These are phyloP conservation scores for Hemileia vastatrix DNA, from an alignment of 1,284 basidiomycete genomes.

Conservation along the genomic window DNA sequence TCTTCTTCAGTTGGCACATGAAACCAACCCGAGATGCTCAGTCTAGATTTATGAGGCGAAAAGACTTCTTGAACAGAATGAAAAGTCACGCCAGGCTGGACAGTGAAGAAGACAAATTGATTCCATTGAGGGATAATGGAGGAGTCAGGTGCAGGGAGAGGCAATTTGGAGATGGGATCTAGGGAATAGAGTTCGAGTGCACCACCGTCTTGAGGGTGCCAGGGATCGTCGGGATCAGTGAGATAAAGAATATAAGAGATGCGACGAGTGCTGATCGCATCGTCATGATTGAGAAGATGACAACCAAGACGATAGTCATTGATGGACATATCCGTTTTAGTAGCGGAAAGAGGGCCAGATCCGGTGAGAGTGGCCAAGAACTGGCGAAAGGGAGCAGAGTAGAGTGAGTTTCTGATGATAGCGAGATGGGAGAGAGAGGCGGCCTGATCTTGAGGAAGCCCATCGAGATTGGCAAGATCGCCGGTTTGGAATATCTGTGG, in stretches of 20 bases:
- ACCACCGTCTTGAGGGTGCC: conserved; percentile 58
- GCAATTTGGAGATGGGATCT: conserved; percentile 34
- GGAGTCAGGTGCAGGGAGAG: conserved; percentile 52
- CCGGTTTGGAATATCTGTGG: conserved; percentile 58
- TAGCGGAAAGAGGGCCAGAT: conserved; percentile 79
- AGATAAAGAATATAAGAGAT: conserved; percentile 97
- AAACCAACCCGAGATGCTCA: conserved; percentile 87
- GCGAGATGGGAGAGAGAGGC: conserved; percentile 68
- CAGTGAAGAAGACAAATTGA: conserved; percentile 89
- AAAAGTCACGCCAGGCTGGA: conserved; percentile 70
- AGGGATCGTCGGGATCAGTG: conserved; percentile 56
- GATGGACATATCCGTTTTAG: conserved; percentile 91
- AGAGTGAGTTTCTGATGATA: conserved; percentile 79
- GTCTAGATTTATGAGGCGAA: conserved; percentile 54
- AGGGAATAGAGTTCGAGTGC: conserved; percentile 87
- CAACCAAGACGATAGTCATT: conserved; percentile 71
- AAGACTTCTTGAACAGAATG: conserved; percentile 96
- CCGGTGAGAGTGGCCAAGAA: conserved; percentile 83
- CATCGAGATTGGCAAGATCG: conserved; percentile 84
- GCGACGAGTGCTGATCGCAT: conserved; percentile 88
- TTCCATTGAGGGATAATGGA: conserved; percentile 78
- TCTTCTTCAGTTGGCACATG: conserved; percentile 20
- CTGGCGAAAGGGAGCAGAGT: conserved; percentile 70
- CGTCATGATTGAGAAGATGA: conserved; percentile 91
- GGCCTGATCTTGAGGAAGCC: conserved; percentile 65